A percentile compares a stretch with the other conserved stretches of the same genome.
phyloP scores from a whole-genome alignment of 2,329 filamentous ascomycete genomes.

The Clonostachys byssicola region DNA sequence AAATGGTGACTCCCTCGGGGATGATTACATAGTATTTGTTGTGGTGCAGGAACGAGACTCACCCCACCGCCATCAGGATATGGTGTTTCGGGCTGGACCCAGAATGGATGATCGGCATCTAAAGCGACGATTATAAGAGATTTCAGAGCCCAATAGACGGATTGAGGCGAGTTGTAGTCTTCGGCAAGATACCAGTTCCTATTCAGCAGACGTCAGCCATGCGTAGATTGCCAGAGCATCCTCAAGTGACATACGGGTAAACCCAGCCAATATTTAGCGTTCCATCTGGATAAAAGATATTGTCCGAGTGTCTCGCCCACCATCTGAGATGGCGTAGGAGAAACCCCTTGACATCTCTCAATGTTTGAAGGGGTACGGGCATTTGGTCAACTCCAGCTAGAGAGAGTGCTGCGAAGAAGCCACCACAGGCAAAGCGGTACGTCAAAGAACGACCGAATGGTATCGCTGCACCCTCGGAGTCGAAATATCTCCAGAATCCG shows the following conservation, averaged over 20 bases:
- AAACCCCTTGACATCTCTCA: constrained; percentile 39
- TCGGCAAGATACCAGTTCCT: constrained; percentile 47
- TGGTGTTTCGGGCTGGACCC: constrained; percentile 29
- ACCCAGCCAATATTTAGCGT: constrained; percentile 40
- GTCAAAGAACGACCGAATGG: constrained; percentile 47
- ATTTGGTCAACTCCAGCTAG: constrained; percentile 31
- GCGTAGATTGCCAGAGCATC: background rate
- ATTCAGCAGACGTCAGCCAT: background rate
- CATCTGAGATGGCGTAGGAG: constrained; percentile 43
- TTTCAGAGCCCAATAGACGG: constrained; percentile 50
- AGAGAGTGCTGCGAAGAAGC: constrained; percentile 40
- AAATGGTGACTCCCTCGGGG: constrained; percentile 22
- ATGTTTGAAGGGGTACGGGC: constrained; percentile 25
- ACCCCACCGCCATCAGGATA: constrained; percentile 8
- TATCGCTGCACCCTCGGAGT: constrained; percentile 38
- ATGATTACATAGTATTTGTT: constrained; percentile 38
- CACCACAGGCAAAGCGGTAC: constrained; percentile 45
- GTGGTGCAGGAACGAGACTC: constrained; percentile 15
- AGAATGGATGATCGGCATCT: constrained; percentile 32
- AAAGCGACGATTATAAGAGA: constrained; percentile 37
- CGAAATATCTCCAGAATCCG: constrained; percentile 43
- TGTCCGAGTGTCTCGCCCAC: constrained; percentile 34
- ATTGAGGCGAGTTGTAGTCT: constrained; percentile 54
- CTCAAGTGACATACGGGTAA: constrained; percentile 13
- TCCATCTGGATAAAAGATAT: constrained; percentile 43